Evolutionary conservation across 106 monocot species (phyloP).

Genomic region (Narthecium ossifragum): DNA sequence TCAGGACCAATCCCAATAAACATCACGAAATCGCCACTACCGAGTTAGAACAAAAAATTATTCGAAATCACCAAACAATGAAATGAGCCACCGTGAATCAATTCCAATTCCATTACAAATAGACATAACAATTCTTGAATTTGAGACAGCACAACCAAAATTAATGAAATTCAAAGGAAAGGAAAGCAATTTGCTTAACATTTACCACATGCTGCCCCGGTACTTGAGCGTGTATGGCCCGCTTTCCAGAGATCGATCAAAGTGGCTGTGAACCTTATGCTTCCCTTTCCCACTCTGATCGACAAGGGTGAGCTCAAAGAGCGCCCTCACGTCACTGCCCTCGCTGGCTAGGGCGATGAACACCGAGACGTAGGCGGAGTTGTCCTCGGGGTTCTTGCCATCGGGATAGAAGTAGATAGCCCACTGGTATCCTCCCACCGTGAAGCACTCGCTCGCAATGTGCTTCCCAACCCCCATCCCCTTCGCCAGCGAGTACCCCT

Average conservation of each 20-base stretch:
- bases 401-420: conserved; percentile 6
- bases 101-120: too few relatives aligned
- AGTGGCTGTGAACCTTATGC: conserved; percentile 5
- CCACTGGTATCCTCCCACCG: conserved; percentile 4
- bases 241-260: conserved; percentile 1
- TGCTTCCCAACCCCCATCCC: conserved; percentile 8
- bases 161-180: too few relatives aligned
- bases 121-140: background rate
- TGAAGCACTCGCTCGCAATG: conserved; percentile 5
- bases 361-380: conserved; percentile 3
- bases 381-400: conserved; percentile 6
- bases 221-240: conserved; percentile 5
- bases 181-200: too few relatives aligned
- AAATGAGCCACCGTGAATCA: too few relatives aligned
- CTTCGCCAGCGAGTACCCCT: conserved; percentile 4
- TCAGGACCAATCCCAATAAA: too few relatives aligned
- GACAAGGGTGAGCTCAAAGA: conserved; percentile 3
- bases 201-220: too few relatives aligned
- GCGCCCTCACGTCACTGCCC: conserved; percentile 3
- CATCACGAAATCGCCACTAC: too few relatives aligned
- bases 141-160: background rate
- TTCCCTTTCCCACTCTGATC: conserved; percentile 7
- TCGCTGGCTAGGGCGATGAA: conserved; percentile 4
- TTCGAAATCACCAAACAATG: too few relatives aligned
- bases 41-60: too few relatives aligned